Percentiles rank a stretch among this genome's conserved stretches.
phyloP scores from a whole-genome alignment of 768 basidiomycete genomes.

The Megacollybia marginata region DNA sequence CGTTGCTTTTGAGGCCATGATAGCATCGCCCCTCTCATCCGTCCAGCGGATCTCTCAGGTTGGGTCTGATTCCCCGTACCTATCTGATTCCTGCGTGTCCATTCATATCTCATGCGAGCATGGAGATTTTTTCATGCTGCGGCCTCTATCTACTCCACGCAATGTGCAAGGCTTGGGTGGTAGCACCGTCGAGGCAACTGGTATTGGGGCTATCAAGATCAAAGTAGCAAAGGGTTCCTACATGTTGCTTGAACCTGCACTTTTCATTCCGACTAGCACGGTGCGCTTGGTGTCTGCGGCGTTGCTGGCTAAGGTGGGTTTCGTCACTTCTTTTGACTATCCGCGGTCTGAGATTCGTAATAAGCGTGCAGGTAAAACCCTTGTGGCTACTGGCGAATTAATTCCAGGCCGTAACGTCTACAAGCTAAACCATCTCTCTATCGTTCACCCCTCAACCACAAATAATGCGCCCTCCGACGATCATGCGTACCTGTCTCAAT shows the following conservation, averaged over 20 bases:
- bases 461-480: neutral
- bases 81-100: neutral
- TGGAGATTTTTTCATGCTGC: neutral
- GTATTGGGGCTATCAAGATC: neutral
- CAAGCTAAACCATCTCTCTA: too few relatives aligned
- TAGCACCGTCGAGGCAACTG: neutral
- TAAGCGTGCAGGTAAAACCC: neutral
- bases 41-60: too few relatives aligned
- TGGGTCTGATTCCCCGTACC: too few relatives aligned
- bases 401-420: too few relatives aligned
- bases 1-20: too few relatives aligned
- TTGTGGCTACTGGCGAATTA: neutral
- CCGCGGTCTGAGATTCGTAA: neutral
- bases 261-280: neutral
- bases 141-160: neutral
- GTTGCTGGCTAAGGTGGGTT: neutral
- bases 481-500: neutral
- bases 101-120: neutral
- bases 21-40: too few relatives aligned
- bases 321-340: neutral
- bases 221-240: neutral
- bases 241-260: neutral
- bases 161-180: neutral
- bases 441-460: neutral
- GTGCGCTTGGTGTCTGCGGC: neutral